phyloP scores from a whole-genome alignment of 2,329 filamentous ascomycete species.

The Fonsecaea monophora region DNA sequence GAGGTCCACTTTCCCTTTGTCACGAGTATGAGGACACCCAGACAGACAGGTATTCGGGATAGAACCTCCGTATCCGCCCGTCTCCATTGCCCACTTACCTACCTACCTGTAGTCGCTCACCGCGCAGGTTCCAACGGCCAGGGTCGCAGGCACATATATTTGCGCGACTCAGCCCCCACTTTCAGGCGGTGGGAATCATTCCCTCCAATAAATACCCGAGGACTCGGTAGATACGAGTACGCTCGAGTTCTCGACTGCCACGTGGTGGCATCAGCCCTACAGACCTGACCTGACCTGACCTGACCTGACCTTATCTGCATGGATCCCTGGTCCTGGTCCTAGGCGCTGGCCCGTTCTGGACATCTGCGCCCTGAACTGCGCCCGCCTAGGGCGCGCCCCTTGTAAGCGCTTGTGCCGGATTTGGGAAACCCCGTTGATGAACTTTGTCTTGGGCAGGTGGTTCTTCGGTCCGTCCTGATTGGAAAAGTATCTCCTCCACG shows the following conservation, averaged over 20 bases:
- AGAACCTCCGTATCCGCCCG: not conserved
- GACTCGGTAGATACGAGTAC: no score
- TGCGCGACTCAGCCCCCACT: conserved; percentile 26
- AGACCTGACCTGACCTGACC: not conserved
- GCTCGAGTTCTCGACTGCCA: conserved; percentile 8
- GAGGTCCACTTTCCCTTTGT: not conserved
- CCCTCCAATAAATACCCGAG: not conserved
- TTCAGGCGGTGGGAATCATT: conserved; percentile 22
- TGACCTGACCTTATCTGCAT: no score
- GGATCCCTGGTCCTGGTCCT: not conserved
- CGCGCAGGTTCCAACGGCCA: conserved; percentile 2
- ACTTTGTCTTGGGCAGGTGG: not conserved
- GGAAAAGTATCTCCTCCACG: not conserved
- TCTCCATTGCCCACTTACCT: not conserved
- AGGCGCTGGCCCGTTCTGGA: not conserved
- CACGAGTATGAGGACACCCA: no score
- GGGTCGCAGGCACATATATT: not conserved
- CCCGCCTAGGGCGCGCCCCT: not conserved
- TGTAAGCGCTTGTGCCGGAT: conserved; percentile 19
- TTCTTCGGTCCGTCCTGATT: not conserved
- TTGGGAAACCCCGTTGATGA: not conserved
- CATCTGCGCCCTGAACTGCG: conserved; percentile 5
- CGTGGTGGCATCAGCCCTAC: conserved; percentile 20
- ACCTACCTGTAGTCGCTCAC: conserved; percentile 7
- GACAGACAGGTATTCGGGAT: not conserved